Evolutionary conservation across 1,284 basidiomycete species (phyloP).

Genomic region (Fomitopsis palustris): DNA sequence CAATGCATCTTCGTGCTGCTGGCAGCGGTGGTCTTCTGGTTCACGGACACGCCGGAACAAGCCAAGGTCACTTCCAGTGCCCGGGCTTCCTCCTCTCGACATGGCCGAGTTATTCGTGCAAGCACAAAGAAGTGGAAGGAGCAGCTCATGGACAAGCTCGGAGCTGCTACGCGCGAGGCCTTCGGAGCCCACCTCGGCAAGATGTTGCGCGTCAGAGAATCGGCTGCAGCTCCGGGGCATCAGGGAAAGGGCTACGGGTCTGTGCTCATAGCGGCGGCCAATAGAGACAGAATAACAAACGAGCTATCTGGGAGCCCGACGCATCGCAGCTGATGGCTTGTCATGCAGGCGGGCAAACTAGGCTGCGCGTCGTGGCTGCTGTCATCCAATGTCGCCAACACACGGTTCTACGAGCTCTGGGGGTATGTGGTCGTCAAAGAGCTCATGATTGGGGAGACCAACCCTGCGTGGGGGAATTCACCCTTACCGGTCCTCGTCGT

Average conservation of each 20-base stretch:
- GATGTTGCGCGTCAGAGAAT: not conserved
- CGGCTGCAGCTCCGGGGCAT: not conserved
- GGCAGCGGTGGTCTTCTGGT: no score
- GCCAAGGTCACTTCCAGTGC: no score
- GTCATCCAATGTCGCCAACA: not conserved
- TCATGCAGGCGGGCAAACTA: not conserved
- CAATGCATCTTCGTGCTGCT: not conserved
- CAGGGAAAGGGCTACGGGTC: conserved; percentile 1
- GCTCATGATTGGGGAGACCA: not conserved
- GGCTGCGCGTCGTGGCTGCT: not conserved
- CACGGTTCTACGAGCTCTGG: not conserved
- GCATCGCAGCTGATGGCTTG: not conserved
- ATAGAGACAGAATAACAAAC: not conserved
- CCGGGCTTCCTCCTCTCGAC: no score
- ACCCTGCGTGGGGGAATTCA: not conserved
- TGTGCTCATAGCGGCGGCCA: not conserved
- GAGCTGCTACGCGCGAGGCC: not conserved
- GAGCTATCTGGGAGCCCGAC: not conserved
- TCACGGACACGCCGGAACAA: no score
- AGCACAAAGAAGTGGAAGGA: not conserved
- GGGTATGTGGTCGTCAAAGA: not conserved
- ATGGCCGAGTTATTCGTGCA: no score
- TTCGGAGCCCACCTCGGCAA: not conserved
- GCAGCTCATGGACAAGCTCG: not conserved
- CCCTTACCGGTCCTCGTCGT: not conserved